Evolutionary conservation across 116 monocot genomes (phyloP).

Genomic region (Papilionanthe hybrid): DNA sequence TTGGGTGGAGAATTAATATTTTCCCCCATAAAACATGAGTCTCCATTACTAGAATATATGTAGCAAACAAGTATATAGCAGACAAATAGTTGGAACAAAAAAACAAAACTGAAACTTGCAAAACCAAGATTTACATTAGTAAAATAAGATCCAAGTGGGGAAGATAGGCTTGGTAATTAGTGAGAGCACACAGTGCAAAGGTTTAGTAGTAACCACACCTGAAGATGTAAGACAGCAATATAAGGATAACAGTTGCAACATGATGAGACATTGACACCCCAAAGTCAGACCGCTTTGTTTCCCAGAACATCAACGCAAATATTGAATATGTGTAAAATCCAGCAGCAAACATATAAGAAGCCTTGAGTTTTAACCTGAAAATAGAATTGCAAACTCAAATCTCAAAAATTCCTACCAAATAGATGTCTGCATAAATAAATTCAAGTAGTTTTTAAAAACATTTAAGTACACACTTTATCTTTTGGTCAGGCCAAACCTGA

Average conservation of each 20-base stretch:
- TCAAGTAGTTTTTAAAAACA: background rate
- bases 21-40: background rate
- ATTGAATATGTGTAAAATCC: slow-evolving; percentile 59
- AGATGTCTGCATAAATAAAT: background rate
- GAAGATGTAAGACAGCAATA: slow-evolving; percentile 69
- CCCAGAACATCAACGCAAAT: slow-evolving; percentile 52
- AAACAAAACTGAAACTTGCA: background rate
- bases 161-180: background rate
- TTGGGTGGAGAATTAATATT: background rate
- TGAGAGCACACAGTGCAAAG: background rate
- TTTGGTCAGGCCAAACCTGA: slow-evolving; percentile 85
- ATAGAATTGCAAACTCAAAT: slow-evolving; percentile 8
- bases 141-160: background rate
- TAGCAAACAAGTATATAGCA: background rate
- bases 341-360: slow-evolving; percentile 50
- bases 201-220: slow-evolving; percentile 35
- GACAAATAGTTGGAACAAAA: background rate
- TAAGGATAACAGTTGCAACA: slow-evolving; percentile 66
- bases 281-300: slow-evolving; percentile 52
- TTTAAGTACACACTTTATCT: slow-evolving; percentile 58
- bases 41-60: background rate
- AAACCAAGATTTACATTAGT: background rate
- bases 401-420: background rate
- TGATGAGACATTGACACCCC: slow-evolving; percentile 62
- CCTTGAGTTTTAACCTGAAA: slow-evolving; percentile 73